These are phyloP conservation scores for Neocucurbitaria cava DNA, from an alignment of 2,329 filamentous ascomycete species.

Conservation along the genomic window DNA sequence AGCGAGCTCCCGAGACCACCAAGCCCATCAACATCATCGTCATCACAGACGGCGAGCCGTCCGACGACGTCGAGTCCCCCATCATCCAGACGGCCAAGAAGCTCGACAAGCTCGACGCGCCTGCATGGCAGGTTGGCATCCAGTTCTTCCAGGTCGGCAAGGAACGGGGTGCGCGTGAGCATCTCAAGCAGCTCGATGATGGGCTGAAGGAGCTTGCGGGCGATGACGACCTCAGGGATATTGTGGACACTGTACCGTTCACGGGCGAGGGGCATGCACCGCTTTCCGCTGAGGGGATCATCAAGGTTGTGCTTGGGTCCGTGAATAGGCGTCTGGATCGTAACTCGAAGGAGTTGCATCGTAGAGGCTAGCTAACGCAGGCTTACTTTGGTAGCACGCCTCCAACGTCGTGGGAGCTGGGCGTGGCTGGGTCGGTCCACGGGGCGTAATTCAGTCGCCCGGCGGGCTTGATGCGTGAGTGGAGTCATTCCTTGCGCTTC, in stretches of 20 bases:
- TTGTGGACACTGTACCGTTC: constrained; percentile 90
- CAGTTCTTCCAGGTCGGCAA: constrained; percentile 96
- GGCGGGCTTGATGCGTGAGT: no score
- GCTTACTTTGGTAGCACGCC: not conserved
- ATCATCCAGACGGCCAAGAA: constrained; percentile 72
- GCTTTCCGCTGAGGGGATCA: constrained; percentile 72
- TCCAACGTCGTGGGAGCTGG: not conserved
- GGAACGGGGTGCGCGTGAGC: constrained; percentile 68
- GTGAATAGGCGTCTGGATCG: constrained; percentile 72
- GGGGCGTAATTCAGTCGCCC: not conserved
- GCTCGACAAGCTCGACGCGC: constrained; percentile 73
- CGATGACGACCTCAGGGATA: constrained; percentile 73
- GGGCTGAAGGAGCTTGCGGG: constrained; percentile 63
- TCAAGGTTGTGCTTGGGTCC: constrained; percentile 80
- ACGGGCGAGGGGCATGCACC: constrained; percentile 57
- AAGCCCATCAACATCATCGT: constrained; percentile 92
- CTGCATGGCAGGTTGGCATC: constrained; percentile 83
- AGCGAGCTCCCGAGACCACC: constrained; percentile 57
- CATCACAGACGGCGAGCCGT: constrained; percentile 85
- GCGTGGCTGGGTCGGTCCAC: not conserved
- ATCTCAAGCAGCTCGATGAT: constrained; percentile 79
- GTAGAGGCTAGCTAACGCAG: constrained; percentile 6
- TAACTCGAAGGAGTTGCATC: constrained; percentile 45
- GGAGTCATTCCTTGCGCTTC: not conserved
- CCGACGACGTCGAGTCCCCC: constrained; percentile 74